Base-by-base conservation (phyloP, 1,284 basidiomycete species). In the Pholiota adiposa region DNA sequence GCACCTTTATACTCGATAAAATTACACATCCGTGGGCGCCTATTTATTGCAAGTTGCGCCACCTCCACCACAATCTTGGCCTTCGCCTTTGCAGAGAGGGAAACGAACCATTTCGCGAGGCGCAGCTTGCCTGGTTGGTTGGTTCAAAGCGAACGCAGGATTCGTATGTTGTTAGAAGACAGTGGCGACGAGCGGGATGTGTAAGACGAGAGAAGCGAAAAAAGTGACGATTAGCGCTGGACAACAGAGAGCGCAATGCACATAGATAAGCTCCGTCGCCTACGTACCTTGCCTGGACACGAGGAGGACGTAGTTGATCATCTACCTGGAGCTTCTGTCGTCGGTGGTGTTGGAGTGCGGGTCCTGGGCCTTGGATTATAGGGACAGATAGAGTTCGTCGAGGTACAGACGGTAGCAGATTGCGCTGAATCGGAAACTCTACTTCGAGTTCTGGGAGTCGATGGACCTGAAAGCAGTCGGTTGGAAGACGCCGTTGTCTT, bases 61-160 rank as follows among this genome's bases (percentile, higher is more conserved):
- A 98, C 94, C 71, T 98, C 96, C 79, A 97, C 97, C 67, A 97
- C 90, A 70, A 97, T 96, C 86, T 97, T 97, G 61, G 86, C 85
- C 77, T 97, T 98, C 61, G 83, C 82, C 78, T 97, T 96, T 21
- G 91, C 86, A 19, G 92, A 83, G 76, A 97, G 85, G 0, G 96
- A 96, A 40, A 90, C 87, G 76, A 94, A 98, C 96, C 96, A 98
- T 83, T 98, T 98, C 21, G 95, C 89, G 33, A 98, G 86, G 58
- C 96, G 88, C 56, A 98, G 90, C 80, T 98, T 97, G 69, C 96
- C 96, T 94, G 25, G 29, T 18, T n/a, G 16, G 29, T 4, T 38
- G 31, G 49, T 34, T n/a, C 33, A 31, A 4, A 5, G 23, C 18
- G 9, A 19, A 29, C 6, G 48, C 1, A 33, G 3, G 3, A 51